Conservation (phyloP, 2,329 filamentous ascomycete species). For the Fusarium cicatricum region DNA sequence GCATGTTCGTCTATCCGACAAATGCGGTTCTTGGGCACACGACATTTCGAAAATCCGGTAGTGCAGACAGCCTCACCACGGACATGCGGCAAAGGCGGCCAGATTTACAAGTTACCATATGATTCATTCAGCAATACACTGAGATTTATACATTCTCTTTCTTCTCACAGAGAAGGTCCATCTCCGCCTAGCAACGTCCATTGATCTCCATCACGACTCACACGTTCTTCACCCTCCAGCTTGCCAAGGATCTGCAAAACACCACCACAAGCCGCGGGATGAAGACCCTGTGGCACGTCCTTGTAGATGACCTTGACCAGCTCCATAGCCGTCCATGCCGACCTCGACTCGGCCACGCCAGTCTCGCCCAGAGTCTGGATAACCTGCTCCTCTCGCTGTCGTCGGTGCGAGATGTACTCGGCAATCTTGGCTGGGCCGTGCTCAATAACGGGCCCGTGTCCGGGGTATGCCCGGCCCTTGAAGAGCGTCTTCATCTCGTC, state of each 20-base stretch:
- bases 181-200: conserved; percentile 41
- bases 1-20: neutral
- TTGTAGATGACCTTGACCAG: conserved; percentile 89
- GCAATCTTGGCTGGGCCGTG: conserved; percentile 75
- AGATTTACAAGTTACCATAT: too few relatives aligned
- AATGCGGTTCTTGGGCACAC: neutral
- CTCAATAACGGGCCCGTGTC: conserved; percentile 82
- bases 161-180: conserved; percentile 35
- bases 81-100: too few relatives aligned
- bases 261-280: conserved; percentile 78
- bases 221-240: conserved; percentile 76
- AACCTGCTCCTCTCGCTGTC: conserved; percentile 81
- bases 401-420: conserved; percentile 86
- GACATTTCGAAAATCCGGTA: neutral
- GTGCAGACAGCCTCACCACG: too few relatives aligned
- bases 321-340: conserved; percentile 75
- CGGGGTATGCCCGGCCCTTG: conserved; percentile 79
- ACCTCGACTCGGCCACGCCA: conserved; percentile 43
- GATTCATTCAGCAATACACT: too few relatives aligned
- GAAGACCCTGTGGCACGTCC: conserved; percentile 78
- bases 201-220: conserved; percentile 50
- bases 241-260: conserved; percentile 83
- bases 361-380: conserved; percentile 63
- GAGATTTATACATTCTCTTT: too few relatives aligned
- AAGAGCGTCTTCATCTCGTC: conserved; percentile 73